These are phyloP conservation scores for Penicillium silybi DNA, from an alignment of 495 filamentous ascomycete genomes.

Conservation along the genomic window DNA sequence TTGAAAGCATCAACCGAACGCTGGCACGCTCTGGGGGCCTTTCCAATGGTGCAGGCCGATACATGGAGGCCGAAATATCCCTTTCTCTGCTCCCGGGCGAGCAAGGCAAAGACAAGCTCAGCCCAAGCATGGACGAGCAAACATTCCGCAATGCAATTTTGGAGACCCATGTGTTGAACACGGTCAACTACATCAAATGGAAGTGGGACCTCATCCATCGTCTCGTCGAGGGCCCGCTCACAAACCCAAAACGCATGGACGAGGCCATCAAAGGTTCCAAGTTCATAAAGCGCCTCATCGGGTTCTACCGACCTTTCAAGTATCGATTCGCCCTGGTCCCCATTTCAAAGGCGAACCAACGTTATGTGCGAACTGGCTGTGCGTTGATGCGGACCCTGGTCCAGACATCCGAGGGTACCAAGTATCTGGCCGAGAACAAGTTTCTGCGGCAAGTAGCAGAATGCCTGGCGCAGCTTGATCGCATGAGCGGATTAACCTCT, in stretches of 20 bases:
- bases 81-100: conserved; percentile 47
- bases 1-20: conserved; percentile 94
- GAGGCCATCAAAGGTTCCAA: conserved; percentile 94
- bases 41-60: conserved; percentile 36
- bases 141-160: conserved; percentile 81
- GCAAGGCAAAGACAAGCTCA: conserved; percentile 65
- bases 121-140: conserved; percentile 77
- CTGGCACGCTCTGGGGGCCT: conserved; percentile 68
- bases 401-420: conserved; percentile 75
- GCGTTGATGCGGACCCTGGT: conserved; percentile 80
- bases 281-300: conserved; percentile 89
- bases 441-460: conserved; percentile 89
- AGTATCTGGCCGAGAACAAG: conserved; percentile 87
- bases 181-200: conserved; percentile 88
- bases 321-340: conserved; percentile 83
- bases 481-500: conserved; percentile 85
- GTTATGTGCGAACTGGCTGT: conserved; percentile 87
- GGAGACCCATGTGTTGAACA: conserved; percentile 81
- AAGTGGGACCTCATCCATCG: conserved; percentile 89
- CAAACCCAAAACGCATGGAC: conserved; percentile 87
- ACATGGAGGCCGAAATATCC: conserved; percentile 46
- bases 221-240: conserved; percentile 88
- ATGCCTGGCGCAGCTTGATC: conserved; percentile 90
- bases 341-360: conserved; percentile 88
- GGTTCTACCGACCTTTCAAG: conserved; percentile 96